These are phyloP conservation scores for California macrophylla DNA, from an alignment of 441 rosid species.

Conservation along the genomic window DNA sequence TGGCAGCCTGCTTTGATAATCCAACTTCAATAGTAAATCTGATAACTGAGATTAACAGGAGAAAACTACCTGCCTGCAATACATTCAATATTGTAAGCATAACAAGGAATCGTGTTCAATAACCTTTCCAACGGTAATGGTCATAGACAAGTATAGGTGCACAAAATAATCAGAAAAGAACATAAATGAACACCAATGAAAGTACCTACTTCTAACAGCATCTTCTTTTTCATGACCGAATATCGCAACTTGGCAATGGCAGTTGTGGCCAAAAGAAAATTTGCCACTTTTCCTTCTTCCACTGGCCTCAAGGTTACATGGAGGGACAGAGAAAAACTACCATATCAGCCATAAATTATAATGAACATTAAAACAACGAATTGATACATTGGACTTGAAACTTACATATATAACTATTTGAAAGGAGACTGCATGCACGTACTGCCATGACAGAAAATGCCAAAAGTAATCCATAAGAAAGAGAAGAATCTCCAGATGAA, in stretches of 20 bases:
- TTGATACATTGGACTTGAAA: slow-evolving; percentile 16
- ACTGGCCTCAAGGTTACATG: slow-evolving; percentile 38
- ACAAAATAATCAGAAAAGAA: slow-evolving; percentile 7
- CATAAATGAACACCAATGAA: slow-evolving; percentile 8
- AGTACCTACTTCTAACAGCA: slow-evolving; percentile 54
- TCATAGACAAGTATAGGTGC: not conserved
- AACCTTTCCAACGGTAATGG: not conserved
- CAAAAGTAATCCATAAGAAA: slow-evolving; percentile 37
- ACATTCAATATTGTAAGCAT: slow-evolving; percentile 26
- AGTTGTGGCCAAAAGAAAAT: slow-evolving; percentile 79
- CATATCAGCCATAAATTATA: slow-evolving; percentile 14
- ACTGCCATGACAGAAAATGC: slow-evolving; percentile 43
- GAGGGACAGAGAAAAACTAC: not conserved
- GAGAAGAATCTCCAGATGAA: slow-evolving; percentile 28
- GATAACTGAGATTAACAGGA: slow-evolving; percentile 49
- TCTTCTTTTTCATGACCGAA: slow-evolving; percentile 47
- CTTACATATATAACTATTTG: slow-evolving; percentile 93
- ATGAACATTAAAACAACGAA: slow-evolving; percentile 10
- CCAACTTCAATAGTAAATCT: slow-evolving; percentile 80
- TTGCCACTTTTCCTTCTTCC: slow-evolving; percentile 95
- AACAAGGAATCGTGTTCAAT: slow-evolving; percentile 5
- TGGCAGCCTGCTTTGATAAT: slow-evolving; percentile 88
- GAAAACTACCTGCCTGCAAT: slow-evolving; percentile 61
- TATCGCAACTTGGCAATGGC: slow-evolving; percentile 55
- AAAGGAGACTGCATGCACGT: slow-evolving; percentile 83